phyloP scores from a whole-genome alignment of 495 filamentous ascomycete genomes.

The Gamarada debralockiae region DNA sequence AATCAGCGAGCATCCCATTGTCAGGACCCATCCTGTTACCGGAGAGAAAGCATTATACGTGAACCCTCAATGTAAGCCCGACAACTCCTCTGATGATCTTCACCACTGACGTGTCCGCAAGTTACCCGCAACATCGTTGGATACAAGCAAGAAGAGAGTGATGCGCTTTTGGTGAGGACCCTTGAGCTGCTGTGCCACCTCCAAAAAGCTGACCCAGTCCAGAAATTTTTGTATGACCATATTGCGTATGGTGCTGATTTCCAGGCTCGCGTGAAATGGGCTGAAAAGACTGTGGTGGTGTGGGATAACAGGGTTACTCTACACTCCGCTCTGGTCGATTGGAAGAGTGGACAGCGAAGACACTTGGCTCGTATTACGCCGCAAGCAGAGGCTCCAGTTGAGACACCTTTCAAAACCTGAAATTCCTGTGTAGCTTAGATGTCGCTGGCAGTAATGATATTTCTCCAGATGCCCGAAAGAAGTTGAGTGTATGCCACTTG shows the following conservation, averaged over 20 bases:
- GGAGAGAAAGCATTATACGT: slow-evolving; percentile 86
- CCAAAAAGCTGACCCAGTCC: slow-evolving; percentile 72
- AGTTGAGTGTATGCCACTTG: no score
- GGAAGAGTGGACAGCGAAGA: slow-evolving; percentile 71
- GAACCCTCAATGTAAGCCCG: slow-evolving; percentile 75
- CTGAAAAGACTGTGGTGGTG: slow-evolving; percentile 75
- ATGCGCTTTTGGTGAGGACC: slow-evolving; percentile 61
- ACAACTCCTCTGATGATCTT: slow-evolving; percentile 6
- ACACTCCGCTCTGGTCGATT: slow-evolving; percentile 77
- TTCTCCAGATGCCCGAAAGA: neutral
- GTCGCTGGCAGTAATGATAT: neutral
- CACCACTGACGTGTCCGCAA: slow-evolving; percentile 47
- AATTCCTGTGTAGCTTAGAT: no score
- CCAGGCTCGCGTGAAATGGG: slow-evolving; percentile 84
- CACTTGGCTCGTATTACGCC: slow-evolving; percentile 83
- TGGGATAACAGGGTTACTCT: slow-evolving; percentile 85
- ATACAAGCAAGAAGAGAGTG: slow-evolving; percentile 65
- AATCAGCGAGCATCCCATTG: slow-evolving; percentile 65
- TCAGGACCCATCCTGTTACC: slow-evolving; percentile 76
- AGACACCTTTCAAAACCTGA: slow-evolving; percentile 55
- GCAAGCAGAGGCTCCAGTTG: slow-evolving; percentile 71
- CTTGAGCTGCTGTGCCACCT: neutral
- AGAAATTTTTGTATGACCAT: slow-evolving; percentile 89
- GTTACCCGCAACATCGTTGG: slow-evolving; percentile 48
- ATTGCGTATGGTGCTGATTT: slow-evolving; percentile 79